phyloP scores from a whole-genome alignment of 345 rosid genomes.

The Murraya paniculata region DNA sequence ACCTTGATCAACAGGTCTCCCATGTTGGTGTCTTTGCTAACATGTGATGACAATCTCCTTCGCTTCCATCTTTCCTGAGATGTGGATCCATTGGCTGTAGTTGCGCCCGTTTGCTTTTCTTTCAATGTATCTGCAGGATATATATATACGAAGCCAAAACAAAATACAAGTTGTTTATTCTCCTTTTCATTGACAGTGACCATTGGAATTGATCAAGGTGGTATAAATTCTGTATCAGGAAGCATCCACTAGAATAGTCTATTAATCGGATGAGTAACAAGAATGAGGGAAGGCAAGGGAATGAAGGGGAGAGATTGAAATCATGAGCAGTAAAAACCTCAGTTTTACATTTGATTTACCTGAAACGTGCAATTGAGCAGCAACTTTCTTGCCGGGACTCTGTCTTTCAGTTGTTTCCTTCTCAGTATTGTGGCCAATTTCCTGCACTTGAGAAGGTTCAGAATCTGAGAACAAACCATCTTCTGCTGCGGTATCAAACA shows the following conservation, averaged over 20 bases:
- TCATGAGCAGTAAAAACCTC: neutral
- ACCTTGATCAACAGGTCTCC: constrained; percentile 23
- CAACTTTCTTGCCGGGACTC: neutral
- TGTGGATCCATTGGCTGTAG: constrained; percentile 19
- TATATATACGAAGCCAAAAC: neutral
- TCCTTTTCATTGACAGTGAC: too few species aligned
- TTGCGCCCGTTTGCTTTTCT: constrained; percentile 8
- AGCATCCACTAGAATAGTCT: neutral
- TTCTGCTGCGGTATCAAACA: constrained; percentile 5
- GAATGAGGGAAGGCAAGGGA: neutral
- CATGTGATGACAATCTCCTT: constrained; percentile 23
- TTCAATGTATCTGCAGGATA: constrained; percentile 14
- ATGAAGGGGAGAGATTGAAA: neutral
- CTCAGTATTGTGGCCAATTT: constrained; percentile 11
- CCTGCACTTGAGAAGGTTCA: constrained; percentile 12
- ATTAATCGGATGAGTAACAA: neutral
- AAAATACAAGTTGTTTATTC: neutral
- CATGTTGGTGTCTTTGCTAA: constrained; percentile 17
- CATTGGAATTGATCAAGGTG: too few species aligned
- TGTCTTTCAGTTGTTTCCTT: constrained; percentile 15
- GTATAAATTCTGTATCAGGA: too few species aligned
- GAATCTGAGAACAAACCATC: constrained; percentile 4
- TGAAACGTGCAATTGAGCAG: constrained; percentile 7
- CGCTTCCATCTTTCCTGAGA: constrained; percentile 29
- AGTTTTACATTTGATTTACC: constrained; percentile 11